Evolutionary conservation across 768 basidiomycete species (phyloP), one percentile per base, ranked within the genome.

Genomic region (Fibroporia radiculosa): DNA sequence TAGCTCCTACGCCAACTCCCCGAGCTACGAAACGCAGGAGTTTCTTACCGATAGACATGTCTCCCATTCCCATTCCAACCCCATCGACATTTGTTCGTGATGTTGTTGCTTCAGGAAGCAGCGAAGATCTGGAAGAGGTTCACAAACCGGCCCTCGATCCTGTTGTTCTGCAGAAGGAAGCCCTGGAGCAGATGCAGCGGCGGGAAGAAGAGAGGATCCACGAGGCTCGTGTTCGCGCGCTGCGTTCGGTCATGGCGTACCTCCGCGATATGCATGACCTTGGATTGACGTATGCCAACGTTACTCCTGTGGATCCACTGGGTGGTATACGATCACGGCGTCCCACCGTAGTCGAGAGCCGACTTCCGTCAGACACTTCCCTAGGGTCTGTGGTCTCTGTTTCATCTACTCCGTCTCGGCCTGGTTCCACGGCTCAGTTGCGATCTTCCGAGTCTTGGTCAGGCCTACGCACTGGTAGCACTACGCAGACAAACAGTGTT

Each of bases 261-360:
- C 74, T 99, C 16, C 81, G 82, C 56, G 96, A 99, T 56, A 84
- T 99, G 80, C 85, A 93, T 58, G 96, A 99, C 58, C 71, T 99
- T 24, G 82, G 82, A 14, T 63, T 80, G 52, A 75, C 80, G 16
- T 84, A 83, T 56, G 58, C 68, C 18, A 57, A 69, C 2, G 54
- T 56, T 18, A 54, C 58, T 13, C 20, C 13, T 7, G 18, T 14
- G 6, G 42, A 33, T 4, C n/a, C 23, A 4, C 32, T 42, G 1
- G 46, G 49, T 27, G 48, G 58, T 26, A 32, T 60, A 31, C 75
- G 85, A 29, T 72, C 82, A 29, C 74, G 86, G 46, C 70, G 85
- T 38, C 80, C 84, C 12, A 88, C 88, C 3, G 62, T 78, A 25
- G 64, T 73, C n/a, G 85, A 85, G 28, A 63, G 63, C 13, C 71